Evolutionary conservation across 345 rosid genomes (phyloP).

Genomic region (Eucalyptus victrix): DNA sequence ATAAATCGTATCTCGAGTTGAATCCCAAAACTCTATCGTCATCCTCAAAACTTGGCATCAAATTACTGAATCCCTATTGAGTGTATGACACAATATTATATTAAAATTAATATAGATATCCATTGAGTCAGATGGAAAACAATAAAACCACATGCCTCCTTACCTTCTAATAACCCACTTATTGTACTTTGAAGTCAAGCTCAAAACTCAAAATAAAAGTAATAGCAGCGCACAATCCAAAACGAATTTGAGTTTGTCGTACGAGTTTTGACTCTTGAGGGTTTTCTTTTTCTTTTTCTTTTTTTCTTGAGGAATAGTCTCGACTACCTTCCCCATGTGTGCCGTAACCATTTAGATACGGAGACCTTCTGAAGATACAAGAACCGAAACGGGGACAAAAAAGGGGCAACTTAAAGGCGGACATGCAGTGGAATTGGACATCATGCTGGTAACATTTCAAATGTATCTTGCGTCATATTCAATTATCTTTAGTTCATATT

Average conservation of each 20-base stretch:
- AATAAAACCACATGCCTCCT: background rate
- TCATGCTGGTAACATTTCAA: background rate
- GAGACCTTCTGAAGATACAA: background rate
- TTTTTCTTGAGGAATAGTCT: background rate
- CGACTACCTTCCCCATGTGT: background rate
- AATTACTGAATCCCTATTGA: background rate
- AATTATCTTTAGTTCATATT: background rate
- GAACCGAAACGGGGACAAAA: background rate
- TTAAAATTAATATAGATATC: background rate
- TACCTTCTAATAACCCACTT: background rate
- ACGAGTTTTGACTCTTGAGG: background rate
- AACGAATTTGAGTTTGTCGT: background rate
- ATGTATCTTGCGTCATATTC: background rate
- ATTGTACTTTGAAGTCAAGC: background rate
- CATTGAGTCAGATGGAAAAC: background rate
- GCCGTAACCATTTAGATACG: background rate
- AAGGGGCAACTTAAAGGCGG: background rate
- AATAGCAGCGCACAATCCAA: background rate
- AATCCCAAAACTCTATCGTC: background rate
- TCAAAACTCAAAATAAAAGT: background rate
- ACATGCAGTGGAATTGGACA: background rate
- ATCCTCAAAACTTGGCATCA: background rate
- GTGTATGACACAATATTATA: background rate
- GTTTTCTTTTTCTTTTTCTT: background rate
- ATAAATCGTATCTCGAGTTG: background rate